Percentiles rank a stretch among this genome's conserved stretches.
Conservation (phyloP, 805 yeast genomes). For the Starmerella powellii region DNA sequence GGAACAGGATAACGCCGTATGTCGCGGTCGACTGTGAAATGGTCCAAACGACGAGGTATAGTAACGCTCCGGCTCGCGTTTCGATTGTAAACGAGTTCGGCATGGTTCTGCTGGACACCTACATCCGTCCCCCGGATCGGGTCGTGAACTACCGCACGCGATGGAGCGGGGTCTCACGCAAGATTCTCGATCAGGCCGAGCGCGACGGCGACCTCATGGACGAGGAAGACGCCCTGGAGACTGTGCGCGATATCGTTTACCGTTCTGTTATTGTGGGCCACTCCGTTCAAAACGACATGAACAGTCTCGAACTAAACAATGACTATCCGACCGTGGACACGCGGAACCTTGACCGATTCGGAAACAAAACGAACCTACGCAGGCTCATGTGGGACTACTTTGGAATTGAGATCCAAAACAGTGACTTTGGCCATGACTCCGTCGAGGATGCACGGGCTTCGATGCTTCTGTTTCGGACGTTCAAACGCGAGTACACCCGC, state of each 20-base stretch:
- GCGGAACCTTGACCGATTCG: conserved; percentile 52
- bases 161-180: conserved; percentile 78
- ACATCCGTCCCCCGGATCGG: no score
- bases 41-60: conserved; percentile 50
- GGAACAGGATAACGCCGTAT: neutral
- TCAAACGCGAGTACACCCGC: neutral
- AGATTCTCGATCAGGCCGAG: conserved; percentile 41
- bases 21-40: conserved; percentile 87
- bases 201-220: conserved; percentile 37
- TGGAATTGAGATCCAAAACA: conserved; percentile 51
- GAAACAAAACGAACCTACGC: conserved; percentile 67
- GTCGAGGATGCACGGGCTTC: conserved; percentile 74
- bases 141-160: conserved; percentile 69
- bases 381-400: conserved; percentile 49
- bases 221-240: conserved; percentile 51
- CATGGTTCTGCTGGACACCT: conserved; percentile 53
- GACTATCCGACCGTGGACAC: conserved; percentile 69
- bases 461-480: conserved; percentile 33
- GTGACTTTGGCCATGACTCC: conserved; percentile 65
- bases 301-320: conserved; percentile 42
- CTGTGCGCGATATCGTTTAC: conserved; percentile 38
- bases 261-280: conserved; percentile 73
- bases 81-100: conserved; percentile 53
- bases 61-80: conserved; percentile 53
- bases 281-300: conserved; percentile 70